Base-by-base conservation (phyloP, 192 early-diverging fungal species). In the Coemansia reversa region DNA sequence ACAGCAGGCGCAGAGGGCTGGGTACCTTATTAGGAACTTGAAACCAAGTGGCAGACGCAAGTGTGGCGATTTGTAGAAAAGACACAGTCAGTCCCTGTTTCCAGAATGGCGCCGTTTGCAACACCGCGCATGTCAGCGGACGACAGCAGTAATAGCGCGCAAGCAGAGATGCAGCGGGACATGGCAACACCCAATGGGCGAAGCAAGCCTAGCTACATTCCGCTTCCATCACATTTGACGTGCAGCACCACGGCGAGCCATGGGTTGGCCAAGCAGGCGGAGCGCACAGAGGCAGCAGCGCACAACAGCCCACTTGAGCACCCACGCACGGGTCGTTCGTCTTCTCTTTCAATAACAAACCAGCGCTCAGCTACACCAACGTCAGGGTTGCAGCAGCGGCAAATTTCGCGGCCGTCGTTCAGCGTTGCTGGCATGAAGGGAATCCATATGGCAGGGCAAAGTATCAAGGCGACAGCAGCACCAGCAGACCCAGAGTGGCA, bases 191-290 rank as follows among this genome's bases (percentile, higher is more conserved):
- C 65, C 16, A 42, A n/a, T 19, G 30, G 59, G 20, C 24, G 64
- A 25, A 62, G 29, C 27, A 61, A 56, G 19, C 69, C 69, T n/a
- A 72, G 63, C 58, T 64, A 75, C 32, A 69, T 75, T 20, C 73
- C 73, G 42, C 63, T 75, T 50, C 73, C 73, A 9, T 54, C 62
- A 14, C 42, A 51, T 3, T 25, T 65, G 1, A 32, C 58, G 0
- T 24, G 51, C 51, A 57, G 42, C 35, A 53, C 25, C 53, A 30
- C 62, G 16, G 18, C 32, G 35, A 33, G 16, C 7, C 57, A 23
- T 30, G 53, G 53, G 27, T 33, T 42, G 33, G 55, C 11, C 14
- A 35, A 2, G 19, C 55, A 42, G 55, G 55, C 32, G 0, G 19
- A 52, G 52, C 61, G 72, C 35, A n/a, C 56, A 3, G 51, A 52